Evolutionary conservation across 2,329 filamentous ascomycete genomes (phyloP), one percentile per base, ranked within the genome.

Genomic region (Fusarium brevicatenulatum): DNA sequence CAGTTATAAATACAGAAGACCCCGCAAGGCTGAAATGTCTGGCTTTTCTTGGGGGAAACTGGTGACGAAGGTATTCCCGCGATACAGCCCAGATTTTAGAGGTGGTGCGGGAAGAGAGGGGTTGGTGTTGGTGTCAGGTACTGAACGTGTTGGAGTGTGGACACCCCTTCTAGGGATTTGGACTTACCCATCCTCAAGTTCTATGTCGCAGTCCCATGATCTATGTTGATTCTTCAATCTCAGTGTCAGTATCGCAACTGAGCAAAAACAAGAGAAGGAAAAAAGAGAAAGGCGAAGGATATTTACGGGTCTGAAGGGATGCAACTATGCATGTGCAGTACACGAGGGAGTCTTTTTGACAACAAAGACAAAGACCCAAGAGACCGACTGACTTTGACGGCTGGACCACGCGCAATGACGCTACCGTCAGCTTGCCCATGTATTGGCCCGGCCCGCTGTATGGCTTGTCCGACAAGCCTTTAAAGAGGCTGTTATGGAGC

Each of bases 161-260:
- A 39, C 71, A 66, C 72, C 67, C 49, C 56, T 63, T 52, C 36
- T 54, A 74, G 66, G 66, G 64, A 58, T 54, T 69, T 49, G 50
- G 68, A 81, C 80, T 81, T 72, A 81, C 80, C 79, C 80, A 81
- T 81, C 77, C 68, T 81, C 74, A 78, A 76, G 76, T 78, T 68
- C 74, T 76, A 68, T 70, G 49, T 63, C 66, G 70, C 70, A 79
- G 71, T 77, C 79, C 77, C 80, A 81, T 81, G 77, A 74, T 81
- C 79, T 72, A 64, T 71, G 57, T 47, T 56, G 63, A 36, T 67
- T 69, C 63, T 53, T 46, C 54, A 62, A 72, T 74, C 55, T 70
- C 44, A 60, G 70, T 49, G 34, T 50, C 54, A 74, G 53, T 47
- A 49, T 70, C 58, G 60, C 60, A 59, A 67, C 73, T 74, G 50